Base-by-base conservation (phyloP, 2,329 filamentous ascomycete genomes). In the Ceratocystis ficicola region DNA sequence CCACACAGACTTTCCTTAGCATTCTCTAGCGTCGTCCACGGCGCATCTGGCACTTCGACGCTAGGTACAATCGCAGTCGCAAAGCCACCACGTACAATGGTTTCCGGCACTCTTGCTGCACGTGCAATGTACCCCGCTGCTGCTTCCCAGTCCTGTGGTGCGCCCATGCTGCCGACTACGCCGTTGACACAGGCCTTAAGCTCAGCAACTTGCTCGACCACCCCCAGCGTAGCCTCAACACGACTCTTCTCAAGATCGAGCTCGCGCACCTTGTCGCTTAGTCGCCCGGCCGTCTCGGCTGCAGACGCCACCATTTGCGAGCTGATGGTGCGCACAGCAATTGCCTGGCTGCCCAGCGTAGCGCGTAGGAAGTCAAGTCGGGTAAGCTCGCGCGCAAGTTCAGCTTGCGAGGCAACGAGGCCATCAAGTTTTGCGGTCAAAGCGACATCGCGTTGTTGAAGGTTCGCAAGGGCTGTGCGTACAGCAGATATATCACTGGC, bases 71-170 rank as follows among this genome's bases (percentile, higher is more conserved):
- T 93, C 69, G 90, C 85, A 44, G 92, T 88, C 0, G 94, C 93
- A 73, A 99, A 99, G 17, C 85, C 83, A 30, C 94, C 90, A 70
- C 88, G 83, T 63, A 92, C 81, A 63, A 99, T 93, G 1, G 87
- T 81, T 63, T 86, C 81, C 0, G 93, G 92, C 12, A 99, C 86
- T 70, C 88, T 86, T 68, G 86, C 86, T 5, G 94, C 92, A 57
- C 93, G 84, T 69, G 88, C 85, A 67, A 99, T 82, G 75, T 97
- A 97, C 60, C 83, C 88, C 1, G 94, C 94, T 2, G 94, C 94
- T 2, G 90, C 94, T 76, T 99, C 94, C 94, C 94, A 99, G 77
- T 99, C 94, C 75, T 99, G 94, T 52, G 94, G 90, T 3, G 92
- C 93, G 44, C 93, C 94, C 94, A 99, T 99, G 68, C 89, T 95